Percentiles rank a stretch among this genome's conserved stretches.
Evolutionary conservation across 2,329 filamentous ascomycete genomes (phyloP).

Genomic region (Diaporthe vexans): DNA sequence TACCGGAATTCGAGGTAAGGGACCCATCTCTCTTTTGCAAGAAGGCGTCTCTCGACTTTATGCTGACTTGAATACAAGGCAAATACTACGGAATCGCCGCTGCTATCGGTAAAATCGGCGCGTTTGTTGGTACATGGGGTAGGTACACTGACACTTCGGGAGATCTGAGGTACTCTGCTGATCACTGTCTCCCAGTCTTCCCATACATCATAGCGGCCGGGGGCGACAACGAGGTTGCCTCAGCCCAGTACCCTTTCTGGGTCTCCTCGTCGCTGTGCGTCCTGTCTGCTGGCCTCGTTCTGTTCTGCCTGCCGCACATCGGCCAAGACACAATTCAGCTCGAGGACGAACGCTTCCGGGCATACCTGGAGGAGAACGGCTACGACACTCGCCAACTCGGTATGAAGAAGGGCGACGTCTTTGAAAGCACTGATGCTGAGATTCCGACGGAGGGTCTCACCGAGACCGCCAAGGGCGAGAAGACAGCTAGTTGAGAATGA

Average conservation of each 20-base stretch:
- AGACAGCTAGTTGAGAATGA: background rate
- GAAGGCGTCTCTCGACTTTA: too few relatives aligned
- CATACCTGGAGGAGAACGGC: conserved; percentile 79
- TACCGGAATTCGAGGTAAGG: conserved; percentile 81
- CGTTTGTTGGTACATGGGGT: conserved; percentile 85
- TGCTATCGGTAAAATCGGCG: conserved; percentile 81
- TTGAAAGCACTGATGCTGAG: conserved; percentile 45
- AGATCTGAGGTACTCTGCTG: background rate
- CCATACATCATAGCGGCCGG: conserved; percentile 77
- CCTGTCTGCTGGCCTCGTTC: conserved; percentile 76
- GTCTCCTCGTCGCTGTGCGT: conserved; percentile 84
- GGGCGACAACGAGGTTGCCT: conserved; percentile 64
- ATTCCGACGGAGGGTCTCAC: conserved; percentile 22
- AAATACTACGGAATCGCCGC: conserved; percentile 82
- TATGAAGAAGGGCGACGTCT: conserved; percentile 52
- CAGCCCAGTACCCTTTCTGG: conserved; percentile 90
- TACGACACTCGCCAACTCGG: conserved; percentile 77
- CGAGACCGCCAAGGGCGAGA: conserved; percentile 23
- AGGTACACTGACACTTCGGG: background rate
- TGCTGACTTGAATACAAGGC: background rate
- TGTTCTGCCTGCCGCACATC: conserved; percentile 81
- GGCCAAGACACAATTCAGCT: conserved; percentile 86
- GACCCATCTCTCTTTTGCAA: background rate
- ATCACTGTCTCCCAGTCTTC: conserved; percentile 64
- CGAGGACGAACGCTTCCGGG: conserved; percentile 83